Evolutionary conservation across 2,329 filamentous ascomycete species (phyloP).

Genomic region (Diaporthe sp.): DNA sequence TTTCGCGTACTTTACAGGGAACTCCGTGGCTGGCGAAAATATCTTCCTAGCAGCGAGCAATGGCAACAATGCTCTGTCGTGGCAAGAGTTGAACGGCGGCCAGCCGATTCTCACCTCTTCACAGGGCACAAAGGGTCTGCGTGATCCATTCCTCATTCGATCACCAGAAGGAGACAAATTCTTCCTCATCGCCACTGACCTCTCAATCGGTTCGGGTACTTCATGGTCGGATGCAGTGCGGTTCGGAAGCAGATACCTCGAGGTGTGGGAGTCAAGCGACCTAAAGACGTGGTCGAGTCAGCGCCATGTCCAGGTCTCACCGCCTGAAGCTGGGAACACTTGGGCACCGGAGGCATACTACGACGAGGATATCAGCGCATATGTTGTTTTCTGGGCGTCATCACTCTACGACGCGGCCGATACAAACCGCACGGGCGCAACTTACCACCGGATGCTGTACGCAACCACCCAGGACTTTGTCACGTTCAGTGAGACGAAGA

Average conservation of each 20-base stretch:
- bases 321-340: slow-evolving; percentile 54
- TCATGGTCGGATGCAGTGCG: slow-evolving; percentile 43
- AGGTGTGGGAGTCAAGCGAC: slow-evolving; percentile 57
- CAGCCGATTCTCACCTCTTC: slow-evolving; percentile 53
- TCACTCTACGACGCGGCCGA: slow-evolving; percentile 57
- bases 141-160: slow-evolving; percentile 58
- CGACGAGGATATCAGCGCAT: slow-evolving; percentile 49
- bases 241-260: slow-evolving; percentile 45
- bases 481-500: slow-evolving; percentile 59
- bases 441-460: slow-evolving; percentile 67
- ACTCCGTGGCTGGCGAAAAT: slow-evolving; percentile 42
- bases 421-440: slow-evolving; percentile 53
- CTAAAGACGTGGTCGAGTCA: slow-evolving; percentile 54
- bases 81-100: slow-evolving; percentile 54
- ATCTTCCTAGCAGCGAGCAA: slow-evolving; percentile 56
- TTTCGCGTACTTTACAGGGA: slow-evolving; percentile 31
- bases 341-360: slow-evolving; percentile 57
- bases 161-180: slow-evolving; percentile 53
- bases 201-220: slow-evolving; percentile 51
- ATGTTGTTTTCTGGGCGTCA: slow-evolving; percentile 54
- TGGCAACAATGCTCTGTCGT: slow-evolving; percentile 56
- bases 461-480: slow-evolving; percentile 63
- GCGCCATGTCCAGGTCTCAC: slow-evolving; percentile 54
- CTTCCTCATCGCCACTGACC: slow-evolving; percentile 56
- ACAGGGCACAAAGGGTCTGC: slow-evolving; percentile 53